Evolutionary conservation across 2,329 filamentous ascomycete species (phyloP).

Genomic region (Microdochium paspali): DNA sequence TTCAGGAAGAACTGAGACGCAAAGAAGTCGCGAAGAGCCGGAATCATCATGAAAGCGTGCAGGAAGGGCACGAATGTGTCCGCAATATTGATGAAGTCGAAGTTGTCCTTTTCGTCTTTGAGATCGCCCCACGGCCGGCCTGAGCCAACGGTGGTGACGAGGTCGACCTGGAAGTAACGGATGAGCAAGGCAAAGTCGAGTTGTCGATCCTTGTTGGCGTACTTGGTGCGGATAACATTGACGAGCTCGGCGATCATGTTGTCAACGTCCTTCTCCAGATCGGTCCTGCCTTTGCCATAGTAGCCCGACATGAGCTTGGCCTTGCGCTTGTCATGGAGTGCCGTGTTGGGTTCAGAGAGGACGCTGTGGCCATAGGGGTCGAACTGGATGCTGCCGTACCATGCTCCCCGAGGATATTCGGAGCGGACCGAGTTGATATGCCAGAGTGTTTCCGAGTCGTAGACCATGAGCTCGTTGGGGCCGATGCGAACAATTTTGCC

Average conservation of each 20-base stretch:
- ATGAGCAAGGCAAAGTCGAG: slow-evolving; percentile 14
- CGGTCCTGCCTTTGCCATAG: slow-evolving; percentile 14
- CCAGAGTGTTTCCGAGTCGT: slow-evolving; percentile 14
- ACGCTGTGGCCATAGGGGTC: slow-evolving; percentile 16
- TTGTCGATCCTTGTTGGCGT: slow-evolving; percentile 4
- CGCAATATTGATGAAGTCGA: slow-evolving; percentile 12
- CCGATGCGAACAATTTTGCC: slow-evolving; percentile 17
- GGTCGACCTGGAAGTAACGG: slow-evolving; percentile 15
- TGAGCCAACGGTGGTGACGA: slow-evolving; percentile 12
- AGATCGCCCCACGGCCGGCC: slow-evolving; percentile 15
- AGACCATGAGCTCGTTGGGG: slow-evolving; percentile 15
- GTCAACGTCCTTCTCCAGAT: slow-evolving; percentile 14
- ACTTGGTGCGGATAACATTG: slow-evolving; percentile 10
- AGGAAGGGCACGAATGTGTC: slow-evolving; percentile 11
- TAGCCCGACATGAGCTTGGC: slow-evolving; percentile 14
- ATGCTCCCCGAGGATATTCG: slow-evolving; percentile 13
- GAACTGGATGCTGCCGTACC: slow-evolving; percentile 14
- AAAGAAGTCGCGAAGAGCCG: slow-evolving; percentile 11
- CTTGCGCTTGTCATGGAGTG: slow-evolving; percentile 16
- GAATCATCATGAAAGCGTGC: slow-evolving; percentile 13
- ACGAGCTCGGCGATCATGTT: slow-evolving; percentile 11
- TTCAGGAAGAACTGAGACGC: slow-evolving; percentile 11
- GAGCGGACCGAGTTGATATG: slow-evolving; percentile 17
- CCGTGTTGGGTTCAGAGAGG: slow-evolving; percentile 12
- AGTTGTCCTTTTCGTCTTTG: slow-evolving; percentile 12